Base-by-base conservation (phyloP, 345 rosid genomes). In the Turnera subulata region DNA sequence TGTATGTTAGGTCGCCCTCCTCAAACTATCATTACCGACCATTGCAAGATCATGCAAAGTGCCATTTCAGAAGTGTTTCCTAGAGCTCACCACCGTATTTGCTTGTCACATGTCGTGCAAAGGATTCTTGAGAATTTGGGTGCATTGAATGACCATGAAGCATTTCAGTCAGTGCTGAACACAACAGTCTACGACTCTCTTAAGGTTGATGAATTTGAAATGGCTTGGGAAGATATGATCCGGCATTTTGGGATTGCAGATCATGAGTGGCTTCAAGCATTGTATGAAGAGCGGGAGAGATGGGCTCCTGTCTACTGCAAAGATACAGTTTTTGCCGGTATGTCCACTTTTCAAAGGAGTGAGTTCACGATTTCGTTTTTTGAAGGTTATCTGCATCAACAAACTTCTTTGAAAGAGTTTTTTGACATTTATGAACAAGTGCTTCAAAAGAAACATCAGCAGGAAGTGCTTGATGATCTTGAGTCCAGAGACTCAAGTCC, bases 291-390 rank as follows among this genome's bases (percentile, higher is more conserved):
- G 29, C 78, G 96, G 33, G 80, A 61, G 65, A 73, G 49, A 22
- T 91, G 98, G 98, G 86, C 83, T 64, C 98, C 90, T 0, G 95
- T 82, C 63, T 88, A 78, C 62, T 76, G 84, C 43, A 91, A 81
- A 63, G 98, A 91, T 59, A 78, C 84, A 0, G 71, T 69, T 59
- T 88, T 85, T 38, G 90, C 95, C 19, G 96, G 96, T 19, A 58
- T 82, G 44, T 62, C 76, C 35, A 62, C 80, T 63, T 67, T 80
- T 39, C 79, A 75, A 57, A 84, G 72, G 1, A 83, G 85, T 23
- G 92, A 84, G 66, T 57, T 57, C 9, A 19, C 79, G 4, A 72
- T 38, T 55, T 80, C 82, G 5, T 85, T 84, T 73, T 86, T 88
- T 22, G 85, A 86, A 26, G 81, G 73, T 67, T 86, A 78, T 6